A percentile compares a stretch with the other conserved stretches of the same genome.
Evolutionary conservation across 495 filamentous ascomycete genomes (phyloP).

Genomic region (Penicillium flavigenum): DNA sequence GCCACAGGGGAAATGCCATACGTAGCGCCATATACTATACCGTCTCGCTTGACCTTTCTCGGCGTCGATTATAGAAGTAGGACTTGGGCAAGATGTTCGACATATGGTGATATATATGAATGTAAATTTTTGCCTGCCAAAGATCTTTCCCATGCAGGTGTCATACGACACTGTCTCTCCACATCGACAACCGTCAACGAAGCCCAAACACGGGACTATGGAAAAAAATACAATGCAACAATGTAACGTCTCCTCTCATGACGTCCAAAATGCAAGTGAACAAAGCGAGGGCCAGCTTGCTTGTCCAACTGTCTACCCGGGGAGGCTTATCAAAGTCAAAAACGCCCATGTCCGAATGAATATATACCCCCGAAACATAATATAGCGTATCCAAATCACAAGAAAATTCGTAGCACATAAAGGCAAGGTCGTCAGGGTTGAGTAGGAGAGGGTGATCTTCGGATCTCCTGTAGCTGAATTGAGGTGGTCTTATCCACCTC

Average conservation of each 20-base stretch:
- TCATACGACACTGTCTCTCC: neutral
- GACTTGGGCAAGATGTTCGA: neutral
- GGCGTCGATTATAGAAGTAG: neutral
- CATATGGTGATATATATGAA: neutral
- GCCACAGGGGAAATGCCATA: neutral
- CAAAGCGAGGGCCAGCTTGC: conserved; percentile 7
- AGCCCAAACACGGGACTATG: neutral
- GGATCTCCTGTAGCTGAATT: conserved; percentile 22
- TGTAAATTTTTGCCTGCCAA: neutral
- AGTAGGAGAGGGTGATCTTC: conserved; percentile 1
- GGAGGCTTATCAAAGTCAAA: neutral
- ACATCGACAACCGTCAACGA: neutral
- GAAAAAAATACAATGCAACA: neutral
- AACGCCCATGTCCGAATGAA: neutral
- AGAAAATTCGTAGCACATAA: conserved; percentile 1
- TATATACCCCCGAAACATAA: conserved; percentile 1
- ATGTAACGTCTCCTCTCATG: neutral
- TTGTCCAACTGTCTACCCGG: neutral
- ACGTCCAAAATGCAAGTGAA: conserved; percentile 1
- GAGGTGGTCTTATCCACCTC: conserved; percentile 19
- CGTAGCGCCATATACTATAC: conserved; percentile 1
- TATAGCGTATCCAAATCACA: neutral
- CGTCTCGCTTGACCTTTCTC: neutral
- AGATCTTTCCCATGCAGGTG: neutral
- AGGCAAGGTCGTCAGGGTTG: neutral